These are phyloP conservation scores for Mortierella alpina DNA, from an alignment of 192 early-diverging fungal species.

Conservation along the genomic window DNA sequence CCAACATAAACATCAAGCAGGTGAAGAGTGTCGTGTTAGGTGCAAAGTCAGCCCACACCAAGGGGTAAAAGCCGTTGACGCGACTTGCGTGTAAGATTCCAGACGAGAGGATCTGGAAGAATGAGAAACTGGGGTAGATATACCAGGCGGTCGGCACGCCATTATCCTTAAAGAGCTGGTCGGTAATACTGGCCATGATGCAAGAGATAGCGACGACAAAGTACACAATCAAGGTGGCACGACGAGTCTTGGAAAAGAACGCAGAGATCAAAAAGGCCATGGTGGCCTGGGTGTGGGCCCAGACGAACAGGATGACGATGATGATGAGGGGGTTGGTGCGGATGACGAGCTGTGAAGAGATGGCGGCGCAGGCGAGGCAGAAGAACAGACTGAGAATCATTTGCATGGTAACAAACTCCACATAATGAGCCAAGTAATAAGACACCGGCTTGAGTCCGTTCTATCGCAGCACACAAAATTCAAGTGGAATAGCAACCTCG, in stretches of 20 bases:
- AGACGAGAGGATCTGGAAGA: constrained; percentile 23
- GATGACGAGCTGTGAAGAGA: constrained; percentile 25
- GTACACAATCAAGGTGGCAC: constrained; percentile 35
- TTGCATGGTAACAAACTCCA: constrained; percentile 48
- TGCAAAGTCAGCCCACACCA: constrained; percentile 23
- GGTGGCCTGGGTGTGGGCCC: constrained; percentile 34
- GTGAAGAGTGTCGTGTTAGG: constrained; percentile 17
- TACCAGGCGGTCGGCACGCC: constrained; percentile 33
- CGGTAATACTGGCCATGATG: constrained; percentile 22
- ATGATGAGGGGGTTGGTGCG: constrained; percentile 24
- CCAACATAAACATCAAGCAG: constrained; percentile 23
- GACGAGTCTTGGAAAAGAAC: constrained; percentile 36
- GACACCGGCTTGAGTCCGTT: constrained; percentile 34
- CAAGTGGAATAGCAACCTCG: neutral
- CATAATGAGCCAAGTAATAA: constrained; percentile 37
- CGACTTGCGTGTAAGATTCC: constrained; percentile 11
- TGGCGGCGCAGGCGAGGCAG: constrained; percentile 20
- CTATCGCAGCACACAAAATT: constrained; percentile 2
- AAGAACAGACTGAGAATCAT: constrained; percentile 38
- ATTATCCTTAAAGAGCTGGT: constrained; percentile 16
- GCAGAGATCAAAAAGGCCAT: constrained; percentile 24
- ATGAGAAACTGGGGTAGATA: constrained; percentile 40
- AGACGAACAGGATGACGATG: constrained; percentile 22
- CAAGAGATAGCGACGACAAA: constrained; percentile 41
- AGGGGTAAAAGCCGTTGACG: constrained; percentile 33